Conservation (phyloP, 148 eudicot species). For the Rhododendron henanense region DNA sequence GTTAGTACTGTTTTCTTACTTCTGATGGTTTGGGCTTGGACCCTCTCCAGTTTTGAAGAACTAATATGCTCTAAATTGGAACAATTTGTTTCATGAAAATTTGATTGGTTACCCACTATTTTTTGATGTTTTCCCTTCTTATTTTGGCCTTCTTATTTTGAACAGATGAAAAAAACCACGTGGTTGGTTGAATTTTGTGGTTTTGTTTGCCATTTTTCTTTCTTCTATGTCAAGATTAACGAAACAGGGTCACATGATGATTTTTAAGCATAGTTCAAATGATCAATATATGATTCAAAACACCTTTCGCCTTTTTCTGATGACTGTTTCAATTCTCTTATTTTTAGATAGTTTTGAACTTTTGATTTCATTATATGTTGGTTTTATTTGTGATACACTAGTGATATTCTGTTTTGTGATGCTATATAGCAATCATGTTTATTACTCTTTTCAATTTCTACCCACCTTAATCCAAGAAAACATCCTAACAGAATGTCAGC, state of each 20-base stretch:
- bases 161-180: background rate
- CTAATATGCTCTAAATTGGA: background rate
- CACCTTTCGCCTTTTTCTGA: background rate
- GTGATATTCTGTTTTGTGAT: background rate
- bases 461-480: no score
- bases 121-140: background rate
- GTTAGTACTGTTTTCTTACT: background rate
- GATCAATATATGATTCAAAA: background rate
- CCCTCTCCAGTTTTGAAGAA: background rate
- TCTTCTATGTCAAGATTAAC: background rate
- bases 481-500: no score
- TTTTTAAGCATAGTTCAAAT: background rate
- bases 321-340: background rate
- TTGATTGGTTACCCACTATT: background rate
- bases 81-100: background rate
- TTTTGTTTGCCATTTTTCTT: background rate
- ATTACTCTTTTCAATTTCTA: background rate
- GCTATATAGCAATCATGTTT: background rate
- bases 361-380: background rate
- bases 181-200: background rate
- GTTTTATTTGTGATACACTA: background rate
- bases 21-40: background rate
- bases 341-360: background rate
- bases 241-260: background rate
- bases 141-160: no score